Conservation (phyloP, 805 yeast genomes). For the Starmera dryadoides region DNA sequence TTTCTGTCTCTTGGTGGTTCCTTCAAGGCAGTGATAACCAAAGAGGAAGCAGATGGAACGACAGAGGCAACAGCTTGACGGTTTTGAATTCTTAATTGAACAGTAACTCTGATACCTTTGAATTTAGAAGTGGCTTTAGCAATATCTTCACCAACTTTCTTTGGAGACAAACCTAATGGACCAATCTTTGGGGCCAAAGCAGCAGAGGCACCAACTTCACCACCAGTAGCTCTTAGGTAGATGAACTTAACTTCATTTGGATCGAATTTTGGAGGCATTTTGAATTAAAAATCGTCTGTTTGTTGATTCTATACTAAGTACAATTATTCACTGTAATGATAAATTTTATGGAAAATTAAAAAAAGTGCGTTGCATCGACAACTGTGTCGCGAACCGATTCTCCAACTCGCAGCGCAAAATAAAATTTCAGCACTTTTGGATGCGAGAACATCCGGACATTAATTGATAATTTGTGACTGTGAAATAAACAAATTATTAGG, state of each 20-base stretch:
- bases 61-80: constrained; percentile 99
- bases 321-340: neutral
- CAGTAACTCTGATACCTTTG: constrained; percentile 99
- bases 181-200: constrained; percentile 99
- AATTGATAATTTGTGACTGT: neutral
- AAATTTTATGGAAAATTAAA: too few species aligned
- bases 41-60: constrained; percentile 98
- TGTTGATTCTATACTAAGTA: neutral
- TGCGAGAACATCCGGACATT: neutral
- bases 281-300: constrained; percentile 11
- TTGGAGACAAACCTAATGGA: constrained; percentile 99
- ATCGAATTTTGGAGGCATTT: constrained; percentile 98
- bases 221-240: constrained; percentile 99
- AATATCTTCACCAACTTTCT: constrained; percentile 99
- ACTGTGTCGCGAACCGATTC: neutral
- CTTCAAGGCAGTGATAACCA: constrained; percentile 97
- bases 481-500: too few species aligned
- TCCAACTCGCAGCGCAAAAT: neutral
- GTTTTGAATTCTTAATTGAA: constrained; percentile 97
- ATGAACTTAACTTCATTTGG: constrained; percentile 97
- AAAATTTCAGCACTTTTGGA: neutral
- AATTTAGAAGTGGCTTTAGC: constrained; percentile 99
- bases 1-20: constrained; percentile 99
- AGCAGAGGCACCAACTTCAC: constrained; percentile 99
- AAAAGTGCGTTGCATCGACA: neutral